A percentile compares a stretch with the other conserved stretches of the same genome.
phyloP scores from a whole-genome alignment of 352 stramenopile species.

The Blastocystis hominis region DNA sequence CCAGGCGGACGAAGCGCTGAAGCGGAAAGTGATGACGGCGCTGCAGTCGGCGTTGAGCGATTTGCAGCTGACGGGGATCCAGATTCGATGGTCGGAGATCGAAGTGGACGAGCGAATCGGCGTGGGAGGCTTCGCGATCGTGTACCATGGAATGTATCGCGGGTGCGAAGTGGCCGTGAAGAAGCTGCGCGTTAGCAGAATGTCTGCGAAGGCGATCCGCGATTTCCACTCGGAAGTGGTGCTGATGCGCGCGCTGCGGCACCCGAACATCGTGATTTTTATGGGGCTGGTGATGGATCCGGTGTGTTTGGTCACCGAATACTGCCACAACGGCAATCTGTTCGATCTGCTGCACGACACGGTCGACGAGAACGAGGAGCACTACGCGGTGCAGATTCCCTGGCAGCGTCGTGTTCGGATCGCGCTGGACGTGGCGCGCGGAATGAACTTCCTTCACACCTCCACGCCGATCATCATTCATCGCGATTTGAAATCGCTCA shows the following conservation, averaged over 20 bases:
- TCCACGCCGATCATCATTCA: constrained; percentile 77
- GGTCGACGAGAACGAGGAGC: constrained; percentile 32
- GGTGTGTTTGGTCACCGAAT: constrained; percentile 62
- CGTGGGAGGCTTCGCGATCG: constrained; percentile 52
- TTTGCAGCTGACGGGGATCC: constrained; percentile 52
- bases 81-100: constrained; percentile 49
- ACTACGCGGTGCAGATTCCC: constrained; percentile 70
- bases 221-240: constrained; percentile 64
- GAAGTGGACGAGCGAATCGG: constrained; percentile 49
- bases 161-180: constrained; percentile 55
- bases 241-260: constrained; percentile 62
- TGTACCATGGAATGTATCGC: constrained; percentile 56
- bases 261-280: constrained; percentile 69
- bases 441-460: constrained; percentile 81
- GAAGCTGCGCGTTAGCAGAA: constrained; percentile 47
- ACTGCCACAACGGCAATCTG: constrained; percentile 55
- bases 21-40: constrained; percentile 55
- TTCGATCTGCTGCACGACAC: constrained; percentile 55
- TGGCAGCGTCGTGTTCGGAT: constrained; percentile 76
- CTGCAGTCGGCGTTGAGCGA: constrained; percentile 51
- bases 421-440: constrained; percentile 73
- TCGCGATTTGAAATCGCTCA: constrained; percentile 75
- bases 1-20: constrained; percentile 36
- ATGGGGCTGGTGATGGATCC: constrained; percentile 80
- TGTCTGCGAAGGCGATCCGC: constrained; percentile 56